phyloP scores from a whole-genome alignment of 495 filamentous ascomycete genomes.

The Parathielavia appendiculata region DNA sequence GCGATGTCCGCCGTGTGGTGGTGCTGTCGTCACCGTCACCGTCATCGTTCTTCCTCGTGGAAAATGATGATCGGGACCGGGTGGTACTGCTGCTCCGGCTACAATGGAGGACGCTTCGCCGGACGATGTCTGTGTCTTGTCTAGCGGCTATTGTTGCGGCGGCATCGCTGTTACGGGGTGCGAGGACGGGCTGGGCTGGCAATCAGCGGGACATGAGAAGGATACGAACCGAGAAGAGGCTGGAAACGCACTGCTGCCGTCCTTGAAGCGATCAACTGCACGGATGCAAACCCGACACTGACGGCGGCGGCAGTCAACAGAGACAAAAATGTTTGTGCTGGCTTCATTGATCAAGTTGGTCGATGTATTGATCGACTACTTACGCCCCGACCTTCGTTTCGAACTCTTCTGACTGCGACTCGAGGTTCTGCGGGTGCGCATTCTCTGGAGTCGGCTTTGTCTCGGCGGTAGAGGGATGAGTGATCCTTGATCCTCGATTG shows the following conservation, averaged over 20 bases:
- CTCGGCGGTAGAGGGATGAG: neutral
- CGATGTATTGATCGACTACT: neutral
- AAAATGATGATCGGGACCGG: neutral
- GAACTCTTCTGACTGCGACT: neutral
- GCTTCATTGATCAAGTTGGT: slow-evolving; percentile 16
- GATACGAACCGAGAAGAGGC: neutral
- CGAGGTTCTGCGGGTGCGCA: neutral
- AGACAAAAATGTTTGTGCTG: slow-evolving; percentile 9
- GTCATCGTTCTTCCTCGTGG: neutral
- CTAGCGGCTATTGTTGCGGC: slow-evolving; percentile 3
- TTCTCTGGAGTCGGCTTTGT: neutral
- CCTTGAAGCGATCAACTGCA: slow-evolving; percentile 10
- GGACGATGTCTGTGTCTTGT: neutral
- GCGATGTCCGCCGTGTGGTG: neutral
- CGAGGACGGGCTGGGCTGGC: neutral
- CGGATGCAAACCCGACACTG: slow-evolving; percentile 10
- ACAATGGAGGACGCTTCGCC: neutral
- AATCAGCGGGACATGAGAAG: neutral
- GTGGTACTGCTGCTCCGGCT: neutral
- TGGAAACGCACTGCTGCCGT: neutral
- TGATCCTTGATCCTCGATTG: neutral
- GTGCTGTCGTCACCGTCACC: slow-evolving; percentile 2
- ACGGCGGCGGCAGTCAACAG: slow-evolving; percentile 10
- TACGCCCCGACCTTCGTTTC: neutral
- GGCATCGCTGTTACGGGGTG: slow-evolving; percentile 1